A percentile compares a stretch with the other conserved stretches of the same genome.
phyloP scores from a whole-genome alignment of 352 stramenopile genomes.

The Thraustochytrium sp. region DNA sequence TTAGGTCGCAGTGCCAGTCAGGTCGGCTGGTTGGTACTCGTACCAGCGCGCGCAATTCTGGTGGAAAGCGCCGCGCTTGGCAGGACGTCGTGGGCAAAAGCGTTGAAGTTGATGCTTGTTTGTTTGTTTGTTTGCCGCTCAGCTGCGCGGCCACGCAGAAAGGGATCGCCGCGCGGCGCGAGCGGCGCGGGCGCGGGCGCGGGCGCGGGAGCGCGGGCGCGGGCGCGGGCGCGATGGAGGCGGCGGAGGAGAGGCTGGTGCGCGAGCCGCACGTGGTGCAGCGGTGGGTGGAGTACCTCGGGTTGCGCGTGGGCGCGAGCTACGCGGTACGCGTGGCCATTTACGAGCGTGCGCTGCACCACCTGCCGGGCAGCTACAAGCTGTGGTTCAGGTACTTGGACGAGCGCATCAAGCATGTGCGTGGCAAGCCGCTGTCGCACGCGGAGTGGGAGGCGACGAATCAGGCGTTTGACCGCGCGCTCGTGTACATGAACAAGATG shows the following conservation, averaged over 20 bases:
- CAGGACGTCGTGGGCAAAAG: too few species aligned
- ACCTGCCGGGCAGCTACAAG: constrained; percentile 86
- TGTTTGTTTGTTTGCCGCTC: too few species aligned
- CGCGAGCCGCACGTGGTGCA: not conserved
- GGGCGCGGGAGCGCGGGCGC: too few species aligned
- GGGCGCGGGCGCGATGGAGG: too few species aligned
- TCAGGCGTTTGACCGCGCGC: constrained; percentile 70
- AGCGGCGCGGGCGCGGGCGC: too few species aligned
- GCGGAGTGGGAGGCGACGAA: constrained; percentile 46
- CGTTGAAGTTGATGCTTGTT: too few species aligned
- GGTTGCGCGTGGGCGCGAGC: not conserved
- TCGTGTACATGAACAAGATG: constrained; percentile 89
- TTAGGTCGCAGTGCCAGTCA: too few species aligned
- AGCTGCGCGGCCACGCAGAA: too few species aligned
- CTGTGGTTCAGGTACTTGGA: constrained; percentile 62
- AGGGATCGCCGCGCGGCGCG: too few species aligned
- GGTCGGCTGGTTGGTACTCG: too few species aligned
- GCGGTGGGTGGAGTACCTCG: constrained; percentile 9
- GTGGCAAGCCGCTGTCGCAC: constrained; percentile 63
- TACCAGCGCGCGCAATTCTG: too few species aligned
- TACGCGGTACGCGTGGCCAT: constrained; percentile 47
- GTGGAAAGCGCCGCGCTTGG: too few species aligned
- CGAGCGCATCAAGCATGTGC: constrained; percentile 50
- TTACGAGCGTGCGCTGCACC: constrained; percentile 75
- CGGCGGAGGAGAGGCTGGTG: not conserved